Conservation (phyloP, 208 protist genomes). For the Angomonas deanei region DNA sequence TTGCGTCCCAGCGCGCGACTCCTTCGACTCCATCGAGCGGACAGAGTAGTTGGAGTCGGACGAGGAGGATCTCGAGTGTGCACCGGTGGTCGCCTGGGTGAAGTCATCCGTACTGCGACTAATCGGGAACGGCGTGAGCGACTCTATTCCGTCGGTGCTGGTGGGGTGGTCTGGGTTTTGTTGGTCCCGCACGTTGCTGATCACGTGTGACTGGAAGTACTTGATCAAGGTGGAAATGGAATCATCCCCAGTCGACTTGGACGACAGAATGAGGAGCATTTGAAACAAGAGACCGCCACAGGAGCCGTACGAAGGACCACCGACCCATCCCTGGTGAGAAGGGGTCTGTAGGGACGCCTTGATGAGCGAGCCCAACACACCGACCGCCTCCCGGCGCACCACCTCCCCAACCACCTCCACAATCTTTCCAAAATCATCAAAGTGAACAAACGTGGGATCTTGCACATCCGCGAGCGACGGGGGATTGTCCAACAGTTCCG, state of each 20-base stretch:
- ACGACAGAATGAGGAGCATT: constrained; percentile 52
- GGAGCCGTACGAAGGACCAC: constrained; percentile 56
- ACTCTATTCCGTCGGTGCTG: neutral
- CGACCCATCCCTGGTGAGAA: constrained; percentile 40
- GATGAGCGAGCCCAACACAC: constrained; percentile 50
- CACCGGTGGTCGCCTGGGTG: neutral
- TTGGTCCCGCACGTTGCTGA: constrained; percentile 7
- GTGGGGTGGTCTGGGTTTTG: neutral
- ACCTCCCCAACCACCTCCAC: constrained; percentile 22
- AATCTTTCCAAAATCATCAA: constrained; percentile 10
- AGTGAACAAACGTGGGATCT: constrained; percentile 12
- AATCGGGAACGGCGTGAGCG: neutral
- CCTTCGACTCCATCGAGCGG: neutral
- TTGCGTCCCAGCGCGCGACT: neutral
- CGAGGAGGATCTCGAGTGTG: constrained; percentile 20
- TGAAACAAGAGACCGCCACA: constrained; percentile 82
- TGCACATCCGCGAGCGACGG: neutral
- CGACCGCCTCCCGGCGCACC: constrained; percentile 34
- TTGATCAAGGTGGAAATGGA: constrained; percentile 41
- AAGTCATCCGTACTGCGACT: neutral
- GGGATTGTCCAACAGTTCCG: neutral
- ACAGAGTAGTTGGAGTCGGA: constrained; percentile 51
- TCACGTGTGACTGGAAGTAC: constrained; percentile 65
- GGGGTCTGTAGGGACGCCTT: constrained; percentile 47
- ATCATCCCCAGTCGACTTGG: constrained; percentile 35